Evolutionary conservation across 1,284 basidiomycete genomes (phyloP).

Genomic region (Paramarasmius palmivorus): DNA sequence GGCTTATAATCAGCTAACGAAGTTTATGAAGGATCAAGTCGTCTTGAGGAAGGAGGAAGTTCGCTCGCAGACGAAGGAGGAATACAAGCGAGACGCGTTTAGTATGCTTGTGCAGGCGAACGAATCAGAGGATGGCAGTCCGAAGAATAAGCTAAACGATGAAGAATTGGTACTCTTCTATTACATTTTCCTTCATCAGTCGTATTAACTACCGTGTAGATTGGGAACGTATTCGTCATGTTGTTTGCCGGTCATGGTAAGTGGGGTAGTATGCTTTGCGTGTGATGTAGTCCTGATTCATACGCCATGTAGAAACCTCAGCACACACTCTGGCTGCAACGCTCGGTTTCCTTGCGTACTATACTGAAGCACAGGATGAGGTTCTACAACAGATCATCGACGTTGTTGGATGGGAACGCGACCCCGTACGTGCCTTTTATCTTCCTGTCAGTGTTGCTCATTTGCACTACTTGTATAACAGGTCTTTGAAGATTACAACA

Average conservation of each 20-base stretch:
- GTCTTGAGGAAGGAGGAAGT: conserved; percentile 3
- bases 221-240: conserved; percentile 21
- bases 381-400: conserved; percentile 16
- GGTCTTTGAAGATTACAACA: conserved; percentile 18
- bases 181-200: not conserved
- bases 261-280: not conserved
- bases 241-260: conserved; percentile 23
- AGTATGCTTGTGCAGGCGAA: conserved; percentile 18
- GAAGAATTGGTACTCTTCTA: conserved; percentile 14
- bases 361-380: conserved; percentile 22
- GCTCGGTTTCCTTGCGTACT: conserved; percentile 21
- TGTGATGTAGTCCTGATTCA: not conserved
- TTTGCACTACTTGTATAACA: too few relatives aligned
- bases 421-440: conserved; percentile 11
- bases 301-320: conserved; percentile 17
- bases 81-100: conserved; percentile 13
- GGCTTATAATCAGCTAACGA: conserved; percentile 12
- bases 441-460: not conserved
- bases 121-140: conserved; percentile 13
- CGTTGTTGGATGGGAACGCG: conserved; percentile 7
- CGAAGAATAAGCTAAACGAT: conserved; percentile 16
- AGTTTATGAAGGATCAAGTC: conserved; percentile 17
- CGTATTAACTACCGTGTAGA: conserved; percentile 5
- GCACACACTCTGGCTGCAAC: conserved; percentile 18
- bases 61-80: not conserved